These are phyloP conservation scores for Lactuca sativa DNA, from an alignment of 129 eudicot species.

Conservation along the genomic window DNA sequence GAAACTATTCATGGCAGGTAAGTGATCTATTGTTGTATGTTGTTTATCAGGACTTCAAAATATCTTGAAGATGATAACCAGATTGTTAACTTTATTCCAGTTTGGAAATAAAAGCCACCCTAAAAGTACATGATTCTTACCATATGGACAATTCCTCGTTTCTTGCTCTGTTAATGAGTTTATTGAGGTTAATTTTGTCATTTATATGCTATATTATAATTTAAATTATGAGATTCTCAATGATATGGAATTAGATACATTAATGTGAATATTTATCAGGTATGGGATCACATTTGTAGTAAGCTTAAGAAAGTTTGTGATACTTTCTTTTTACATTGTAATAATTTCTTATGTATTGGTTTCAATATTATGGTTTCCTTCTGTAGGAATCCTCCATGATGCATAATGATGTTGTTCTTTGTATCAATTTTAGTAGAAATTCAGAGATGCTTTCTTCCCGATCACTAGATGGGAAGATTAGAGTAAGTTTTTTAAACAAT, in stretches of 20 bases:
- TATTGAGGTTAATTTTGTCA: slow-evolving; percentile 61
- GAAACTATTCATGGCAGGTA: no score
- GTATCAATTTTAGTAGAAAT: slow-evolving; percentile 91
- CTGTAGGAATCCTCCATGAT: slow-evolving; percentile 96
- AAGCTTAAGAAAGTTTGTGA: slow-evolving; percentile 91
- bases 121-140: slow-evolving; percentile 88
- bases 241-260: not conserved
- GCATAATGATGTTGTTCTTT: slow-evolving; percentile 98
- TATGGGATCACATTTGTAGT: slow-evolving; percentile 91
- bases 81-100: slow-evolving; percentile 41
- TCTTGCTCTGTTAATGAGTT: slow-evolving; percentile 98
- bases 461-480: slow-evolving; percentile 92
- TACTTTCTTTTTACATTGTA: slow-evolving; percentile 6
- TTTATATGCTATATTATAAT: not conserved
- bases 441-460: slow-evolving; percentile 99
- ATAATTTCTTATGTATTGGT: not conserved
- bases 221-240: not conserved
- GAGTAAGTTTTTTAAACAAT: slow-evolving; percentile 43
- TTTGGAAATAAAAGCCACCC: slow-evolving; percentile 96
- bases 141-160: slow-evolving; percentile 96
- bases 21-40: no score
- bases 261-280: slow-evolving; percentile 37
- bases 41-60: no score
- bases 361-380: not conserved
- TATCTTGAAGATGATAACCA: no score